These are phyloP conservation scores for Fomitopsis betulina DNA, from an alignment of 1,284 basidiomycete species.

Conservation along the genomic window DNA sequence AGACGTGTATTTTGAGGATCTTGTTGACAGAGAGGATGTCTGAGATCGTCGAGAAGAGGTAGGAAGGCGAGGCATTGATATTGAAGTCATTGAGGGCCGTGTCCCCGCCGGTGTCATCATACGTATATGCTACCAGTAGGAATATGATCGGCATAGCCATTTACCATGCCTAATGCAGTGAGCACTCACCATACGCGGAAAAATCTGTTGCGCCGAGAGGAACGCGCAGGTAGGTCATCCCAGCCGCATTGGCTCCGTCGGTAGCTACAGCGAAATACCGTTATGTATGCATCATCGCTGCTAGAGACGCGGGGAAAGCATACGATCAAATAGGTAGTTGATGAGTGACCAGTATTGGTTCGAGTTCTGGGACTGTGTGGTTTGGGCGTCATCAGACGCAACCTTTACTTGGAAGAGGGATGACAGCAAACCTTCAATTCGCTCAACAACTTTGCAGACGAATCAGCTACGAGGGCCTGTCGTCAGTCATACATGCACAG, in stretches of 20 bases:
- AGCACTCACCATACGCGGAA: slow-evolving; percentile 19
- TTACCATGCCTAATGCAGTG: too few relatives aligned
- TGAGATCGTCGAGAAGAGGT: slow-evolving; percentile 39
- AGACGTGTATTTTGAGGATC: slow-evolving; percentile 36
- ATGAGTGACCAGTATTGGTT: neutral
- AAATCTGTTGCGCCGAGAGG: slow-evolving; percentile 31
- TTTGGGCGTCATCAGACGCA: neutral
- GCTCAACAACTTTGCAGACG: slow-evolving; percentile 40
- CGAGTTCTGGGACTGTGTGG: neutral
- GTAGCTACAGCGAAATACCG: neutral
- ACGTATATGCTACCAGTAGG: slow-evolving; percentile 38
- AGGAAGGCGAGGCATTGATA: slow-evolving; percentile 38
- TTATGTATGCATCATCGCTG: neutral
- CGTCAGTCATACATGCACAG: neutral
- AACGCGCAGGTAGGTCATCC: neutral
- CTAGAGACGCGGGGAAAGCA: neutral
- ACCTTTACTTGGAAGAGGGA: neutral
- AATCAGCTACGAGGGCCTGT: slow-evolving; percentile 36
- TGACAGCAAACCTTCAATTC: slow-evolving; percentile 36
- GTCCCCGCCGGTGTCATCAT: slow-evolving; percentile 40
- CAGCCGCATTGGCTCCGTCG: neutral
- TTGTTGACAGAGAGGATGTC: slow-evolving; percentile 43
- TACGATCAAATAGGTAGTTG: neutral
- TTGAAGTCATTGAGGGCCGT: slow-evolving; percentile 37
- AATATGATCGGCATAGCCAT: neutral